Evolutionary conservation across 2,329 filamentous ascomycete genomes (phyloP), one percentile per base, ranked within the genome.

Genomic region (Ophiognomonia clavigignenti-juglandacearum): DNA sequence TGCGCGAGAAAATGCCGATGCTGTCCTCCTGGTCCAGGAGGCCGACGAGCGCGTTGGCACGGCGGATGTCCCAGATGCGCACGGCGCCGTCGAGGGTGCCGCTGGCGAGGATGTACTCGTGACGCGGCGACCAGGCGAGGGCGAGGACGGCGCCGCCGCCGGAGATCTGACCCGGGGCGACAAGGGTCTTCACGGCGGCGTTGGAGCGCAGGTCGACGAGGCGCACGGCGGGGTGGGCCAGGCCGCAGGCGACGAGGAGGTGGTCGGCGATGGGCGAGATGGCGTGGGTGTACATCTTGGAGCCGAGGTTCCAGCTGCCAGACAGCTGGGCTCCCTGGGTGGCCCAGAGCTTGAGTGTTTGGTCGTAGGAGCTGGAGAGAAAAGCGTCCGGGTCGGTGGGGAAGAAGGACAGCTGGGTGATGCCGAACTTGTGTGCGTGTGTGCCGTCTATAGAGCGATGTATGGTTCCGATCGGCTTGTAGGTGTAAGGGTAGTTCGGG

Each of bases 131-230:
- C 93, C 93, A 97, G 4, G 82, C 77, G 1, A 86, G 73, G 0
- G 83, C 78, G 5, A 89, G 68, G 1, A 89, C 76, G 5, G 83
- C 80, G 0, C 82, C 82, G 31, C 79, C 72, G 2, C 52, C 53
- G 7, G 55, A 53, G 8, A 59, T 45, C 42, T 61, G 60, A 34
- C 66, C 77, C 53, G 87, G 83, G 0, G 85, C 83, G 2, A 84
- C 75, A 24, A 91, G 72, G 1, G 83, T 80, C 59, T 90, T 86
- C 2, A 86, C 83, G 39, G 77, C 81, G 14, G 89, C 78, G 3
- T 89, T 89, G 1, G 90, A 91, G 43, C 87, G 85, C 27, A 96
- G 74, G 61, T 97, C 92, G 6, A 96, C 81, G 6, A 97, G 78
- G 14, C 90, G 83, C 13, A 96, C 86, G 22, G 86, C 77, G 6